Conservation (phyloP, 495 filamentous ascomycete genomes). For the Cladorrhinum samala region DNA sequence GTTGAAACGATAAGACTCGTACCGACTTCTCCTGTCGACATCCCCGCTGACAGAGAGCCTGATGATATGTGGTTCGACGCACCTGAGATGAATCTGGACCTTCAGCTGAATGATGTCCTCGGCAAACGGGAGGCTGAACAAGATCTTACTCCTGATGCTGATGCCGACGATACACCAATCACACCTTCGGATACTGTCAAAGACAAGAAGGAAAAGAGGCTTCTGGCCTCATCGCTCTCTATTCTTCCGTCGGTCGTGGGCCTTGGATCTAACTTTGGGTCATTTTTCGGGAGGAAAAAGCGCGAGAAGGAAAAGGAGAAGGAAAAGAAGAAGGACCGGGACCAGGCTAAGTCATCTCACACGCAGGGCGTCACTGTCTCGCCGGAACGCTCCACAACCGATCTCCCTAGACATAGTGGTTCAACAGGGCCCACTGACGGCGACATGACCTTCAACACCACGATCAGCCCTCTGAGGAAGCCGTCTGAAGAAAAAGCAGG, state of each 20-base stretch:
- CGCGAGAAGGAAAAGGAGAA: slow-evolving; percentile 16
- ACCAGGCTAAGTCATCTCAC: not conserved
- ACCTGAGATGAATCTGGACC: not conserved
- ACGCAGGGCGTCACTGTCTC: slow-evolving; percentile 3
- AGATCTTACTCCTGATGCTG: not conserved
- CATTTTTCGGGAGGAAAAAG: not conserved
- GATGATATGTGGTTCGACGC: not conserved
- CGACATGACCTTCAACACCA: not conserved
- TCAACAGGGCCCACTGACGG: not conserved
- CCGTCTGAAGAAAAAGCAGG: slow-evolving; percentile 6
- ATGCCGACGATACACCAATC: not conserved
- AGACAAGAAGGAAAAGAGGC: not conserved
- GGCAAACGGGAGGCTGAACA: not conserved
- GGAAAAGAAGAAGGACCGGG: slow-evolving; percentile 1
- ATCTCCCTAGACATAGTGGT: not conserved
- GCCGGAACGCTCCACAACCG: too few species aligned
- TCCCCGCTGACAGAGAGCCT: not conserved
- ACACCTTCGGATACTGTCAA: not conserved
- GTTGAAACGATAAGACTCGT: not conserved
- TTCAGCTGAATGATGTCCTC: not conserved
- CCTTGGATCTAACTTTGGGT: not conserved
- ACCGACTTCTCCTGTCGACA: not conserved
- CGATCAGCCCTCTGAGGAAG: not conserved
- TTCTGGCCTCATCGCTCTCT: not conserved
- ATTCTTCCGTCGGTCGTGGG: not conserved